Conservation (phyloP, 129 eudicot genomes). For the Flaveria brownii region DNA sequence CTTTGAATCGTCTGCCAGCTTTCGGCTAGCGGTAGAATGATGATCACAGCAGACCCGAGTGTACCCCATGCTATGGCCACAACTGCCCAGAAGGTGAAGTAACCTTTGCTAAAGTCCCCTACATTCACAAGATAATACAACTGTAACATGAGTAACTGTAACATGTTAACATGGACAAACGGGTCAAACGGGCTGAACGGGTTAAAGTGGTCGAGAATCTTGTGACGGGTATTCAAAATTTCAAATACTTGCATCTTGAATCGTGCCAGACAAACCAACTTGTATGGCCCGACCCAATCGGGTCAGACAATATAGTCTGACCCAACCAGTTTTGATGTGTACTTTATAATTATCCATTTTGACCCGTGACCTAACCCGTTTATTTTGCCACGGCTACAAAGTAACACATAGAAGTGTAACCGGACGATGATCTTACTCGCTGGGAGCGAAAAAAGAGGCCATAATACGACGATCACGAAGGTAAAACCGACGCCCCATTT, state of each 20-base stretch:
- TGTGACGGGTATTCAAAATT: not conserved
- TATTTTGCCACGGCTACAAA: not conserved
- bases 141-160: not conserved
- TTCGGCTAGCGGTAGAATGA: slow-evolving; percentile 71
- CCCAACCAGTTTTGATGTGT: not conserved
- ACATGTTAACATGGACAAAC: too few relatives aligned
- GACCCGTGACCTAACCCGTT: not conserved
- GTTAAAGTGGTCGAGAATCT: not conserved
- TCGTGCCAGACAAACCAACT: not conserved
- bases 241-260: too few relatives aligned
- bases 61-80: slow-evolving; percentile 98
- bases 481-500: slow-evolving; percentile 98
- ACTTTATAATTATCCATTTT: not conserved
- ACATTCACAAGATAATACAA: slow-evolving; percentile 25
- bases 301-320: not conserved
- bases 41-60: slow-evolving; percentile 81
- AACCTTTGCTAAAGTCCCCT: slow-evolving; percentile 76
- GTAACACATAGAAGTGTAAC: not conserved
- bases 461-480: slow-evolving; percentile 58
- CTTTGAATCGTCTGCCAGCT: slow-evolving; percentile 79
- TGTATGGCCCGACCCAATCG: not conserved
- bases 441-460: slow-evolving; percentile 94
- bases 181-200: not conserved
- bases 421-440: slow-evolving; percentile 50
- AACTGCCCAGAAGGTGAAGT: slow-evolving; percentile 93